Conservation (phyloP, 331 rosid genomes). For the Cucumis variabilis region DNA sequence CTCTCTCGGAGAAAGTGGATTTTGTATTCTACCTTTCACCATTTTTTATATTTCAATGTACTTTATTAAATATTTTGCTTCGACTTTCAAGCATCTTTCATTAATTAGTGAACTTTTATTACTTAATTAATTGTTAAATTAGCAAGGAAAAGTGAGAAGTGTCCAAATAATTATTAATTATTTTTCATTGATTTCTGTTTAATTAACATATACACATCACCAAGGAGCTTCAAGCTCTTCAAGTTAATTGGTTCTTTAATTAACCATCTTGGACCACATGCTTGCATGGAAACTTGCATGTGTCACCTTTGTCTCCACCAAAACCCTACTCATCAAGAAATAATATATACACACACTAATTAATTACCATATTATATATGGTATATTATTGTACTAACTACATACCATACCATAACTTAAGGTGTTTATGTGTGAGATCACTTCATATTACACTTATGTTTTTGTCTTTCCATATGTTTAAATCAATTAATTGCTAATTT, state of each 20-base stretch:
- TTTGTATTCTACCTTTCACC: conserved; percentile 13
- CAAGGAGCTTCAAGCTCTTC: background rate
- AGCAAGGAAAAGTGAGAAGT: background rate
- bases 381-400: background rate
- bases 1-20: background rate
- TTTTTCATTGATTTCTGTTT: background rate
- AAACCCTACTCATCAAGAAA: background rate
- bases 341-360: too few species aligned
- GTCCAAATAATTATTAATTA: background rate
- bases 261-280: background rate
- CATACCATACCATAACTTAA: too few species aligned
- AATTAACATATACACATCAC: background rate
- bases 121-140: background rate
- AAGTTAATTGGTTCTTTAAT: background rate
- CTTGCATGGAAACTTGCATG: conserved; percentile 1
- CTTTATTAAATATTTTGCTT: background rate
- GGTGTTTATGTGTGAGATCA: too few species aligned
- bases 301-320: background rate
- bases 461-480: too few species aligned
- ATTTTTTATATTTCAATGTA: background rate
- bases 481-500: too few species aligned
- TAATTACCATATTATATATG: too few species aligned
- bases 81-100: background rate
- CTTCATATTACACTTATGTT: too few species aligned
- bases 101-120: background rate